phyloP scores from a whole-genome alignment of 1,284 basidiomycete genomes.

The Sporisorium iseilematis-ciliati region DNA sequence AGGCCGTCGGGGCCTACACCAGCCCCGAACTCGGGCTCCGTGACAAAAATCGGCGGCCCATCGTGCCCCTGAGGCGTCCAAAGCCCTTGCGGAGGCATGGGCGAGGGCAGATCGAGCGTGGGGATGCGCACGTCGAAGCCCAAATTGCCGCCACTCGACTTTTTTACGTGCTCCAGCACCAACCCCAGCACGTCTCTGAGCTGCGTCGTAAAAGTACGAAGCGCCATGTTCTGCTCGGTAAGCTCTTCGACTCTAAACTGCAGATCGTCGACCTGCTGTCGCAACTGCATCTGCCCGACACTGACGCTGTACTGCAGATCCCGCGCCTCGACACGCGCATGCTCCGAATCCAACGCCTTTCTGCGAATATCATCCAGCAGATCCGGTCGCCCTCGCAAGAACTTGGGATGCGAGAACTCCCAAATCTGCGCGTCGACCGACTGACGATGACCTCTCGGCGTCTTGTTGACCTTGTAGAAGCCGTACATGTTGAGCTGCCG shows the following conservation, averaged over 20 bases:
- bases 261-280: constrained; percentile 61
- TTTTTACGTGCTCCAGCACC: constrained; percentile 56
- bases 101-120: constrained; percentile 49
- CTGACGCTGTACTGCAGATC: constrained; percentile 63
- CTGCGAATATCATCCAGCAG: constrained; percentile 86
- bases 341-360: constrained; percentile 74
- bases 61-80: constrained; percentile 57
- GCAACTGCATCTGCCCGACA: constrained; percentile 61
- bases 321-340: constrained; percentile 58
- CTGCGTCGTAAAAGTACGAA: constrained; percentile 48
- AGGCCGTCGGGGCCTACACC: constrained; percentile 26
- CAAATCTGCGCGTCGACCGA: constrained; percentile 83
- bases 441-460: constrained; percentile 81
- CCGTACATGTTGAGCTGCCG: constrained; percentile 85
- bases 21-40: constrained; percentile 54
- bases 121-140: constrained; percentile 54
- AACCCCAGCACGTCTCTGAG: constrained; percentile 50
- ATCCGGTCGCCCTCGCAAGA: constrained; percentile 82
- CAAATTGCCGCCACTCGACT: constrained; percentile 54
- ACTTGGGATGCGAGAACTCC: constrained; percentile 90
- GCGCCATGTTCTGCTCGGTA: constrained; percentile 55
- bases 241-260: constrained; percentile 59
- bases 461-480: constrained; percentile 74
- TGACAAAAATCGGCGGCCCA: constrained; percentile 61
- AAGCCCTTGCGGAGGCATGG: constrained; percentile 48